These are phyloP conservation scores for Metschnikowia arizonensis DNA, from an alignment of 805 yeast species.

Conservation along the genomic window DNA sequence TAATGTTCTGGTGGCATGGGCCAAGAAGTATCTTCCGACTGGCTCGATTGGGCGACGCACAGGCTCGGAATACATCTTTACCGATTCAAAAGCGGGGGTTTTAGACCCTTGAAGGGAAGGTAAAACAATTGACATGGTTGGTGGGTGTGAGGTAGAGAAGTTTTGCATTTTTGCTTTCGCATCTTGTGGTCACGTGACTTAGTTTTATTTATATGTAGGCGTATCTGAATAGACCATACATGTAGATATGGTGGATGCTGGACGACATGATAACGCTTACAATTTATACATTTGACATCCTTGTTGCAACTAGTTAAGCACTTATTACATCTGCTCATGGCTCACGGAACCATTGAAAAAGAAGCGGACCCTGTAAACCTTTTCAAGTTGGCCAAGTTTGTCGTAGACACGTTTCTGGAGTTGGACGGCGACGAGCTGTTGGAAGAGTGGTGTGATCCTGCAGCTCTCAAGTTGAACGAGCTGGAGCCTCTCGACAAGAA, in stretches of 20 bases:
- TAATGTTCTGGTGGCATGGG: constrained; percentile 92
- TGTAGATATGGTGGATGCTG: too few relatives aligned
- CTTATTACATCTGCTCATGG: not conserved
- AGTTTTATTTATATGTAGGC: too few relatives aligned
- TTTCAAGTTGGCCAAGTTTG: constrained; percentile 10
- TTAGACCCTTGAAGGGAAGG: constrained; percentile 47
- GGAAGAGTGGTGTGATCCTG: constrained; percentile 22
- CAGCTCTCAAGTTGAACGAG: constrained; percentile 22
- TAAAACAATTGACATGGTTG: constrained; percentile 39
- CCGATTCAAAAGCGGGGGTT: constrained; percentile 49
- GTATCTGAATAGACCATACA: too few relatives aligned
- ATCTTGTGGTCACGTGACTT: not conserved
- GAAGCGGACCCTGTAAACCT: constrained; percentile 14
- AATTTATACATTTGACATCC: too few relatives aligned
- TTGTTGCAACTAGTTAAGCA: too few relatives aligned
- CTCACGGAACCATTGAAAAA: constrained; percentile 14
- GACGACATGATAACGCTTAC: too few relatives aligned
- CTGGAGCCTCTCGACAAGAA: constrained; percentile 26
- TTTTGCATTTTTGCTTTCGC: constrained; percentile 2
- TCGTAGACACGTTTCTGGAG: constrained; percentile 64
- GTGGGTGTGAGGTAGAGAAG: not conserved
- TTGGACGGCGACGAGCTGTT: constrained; percentile 59
- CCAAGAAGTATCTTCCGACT: constrained; percentile 91
- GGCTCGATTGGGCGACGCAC: constrained; percentile 88
- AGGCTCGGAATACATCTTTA: constrained; percentile 51